Conservation (phyloP, 495 filamentous ascomycete species). For the Ramalina intermedia region DNA sequence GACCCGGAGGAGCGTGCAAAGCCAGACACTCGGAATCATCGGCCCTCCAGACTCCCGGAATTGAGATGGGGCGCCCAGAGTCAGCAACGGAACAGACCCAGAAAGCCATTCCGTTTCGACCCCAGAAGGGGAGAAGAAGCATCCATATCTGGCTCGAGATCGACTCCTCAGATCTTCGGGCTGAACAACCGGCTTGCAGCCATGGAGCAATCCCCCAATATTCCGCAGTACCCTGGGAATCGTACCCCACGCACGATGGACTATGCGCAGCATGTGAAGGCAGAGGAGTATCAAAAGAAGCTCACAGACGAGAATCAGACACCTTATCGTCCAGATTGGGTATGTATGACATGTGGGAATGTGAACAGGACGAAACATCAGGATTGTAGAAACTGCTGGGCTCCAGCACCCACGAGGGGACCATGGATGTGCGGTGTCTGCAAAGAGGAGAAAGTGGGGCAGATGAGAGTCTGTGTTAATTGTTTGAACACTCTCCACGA, state of each 20-base stretch:
- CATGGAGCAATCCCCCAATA: too few species aligned
- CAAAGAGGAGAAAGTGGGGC: not conserved
- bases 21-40: not conserved
- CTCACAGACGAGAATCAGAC: not conserved
- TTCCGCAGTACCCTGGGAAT: too few species aligned
- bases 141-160: not conserved
- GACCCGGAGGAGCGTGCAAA: not conserved
- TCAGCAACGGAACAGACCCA: not conserved
- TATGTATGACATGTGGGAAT: not conserved
- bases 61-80: not conserved
- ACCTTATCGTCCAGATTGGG: not conserved
- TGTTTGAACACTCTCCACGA: not conserved
- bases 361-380: not conserved
- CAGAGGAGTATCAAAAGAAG: not conserved
- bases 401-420: not conserved
- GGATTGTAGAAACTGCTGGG: not conserved
- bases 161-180: not conserved
- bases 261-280: too few species aligned
- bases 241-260: too few species aligned
- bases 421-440: not conserved
- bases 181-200: too few species aligned
- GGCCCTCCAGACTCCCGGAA: not conserved
- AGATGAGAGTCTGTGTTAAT: not conserved
- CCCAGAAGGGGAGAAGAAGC: not conserved
- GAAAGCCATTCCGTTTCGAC: not conserved